Evolutionary conservation across 768 basidiomycete genomes (phyloP).

Genomic region (Tremella mesenterica): DNA sequence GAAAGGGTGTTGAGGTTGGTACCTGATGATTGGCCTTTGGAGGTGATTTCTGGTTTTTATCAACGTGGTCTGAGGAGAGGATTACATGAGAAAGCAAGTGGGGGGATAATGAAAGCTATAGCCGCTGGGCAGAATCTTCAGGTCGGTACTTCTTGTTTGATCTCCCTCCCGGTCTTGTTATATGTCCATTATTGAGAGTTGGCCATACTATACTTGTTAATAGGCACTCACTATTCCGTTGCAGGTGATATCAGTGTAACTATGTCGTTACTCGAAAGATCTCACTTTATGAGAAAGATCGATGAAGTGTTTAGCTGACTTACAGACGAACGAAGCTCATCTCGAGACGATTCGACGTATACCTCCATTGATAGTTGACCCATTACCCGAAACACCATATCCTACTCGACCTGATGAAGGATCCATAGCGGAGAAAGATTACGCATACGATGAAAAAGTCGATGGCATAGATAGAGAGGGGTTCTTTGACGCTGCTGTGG

Average conservation of each 20-base stretch:
- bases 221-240: too few relatives aligned
- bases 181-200: too few relatives aligned
- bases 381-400: not conserved
- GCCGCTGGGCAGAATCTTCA: conserved; percentile 66
- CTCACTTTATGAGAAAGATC: too few relatives aligned
- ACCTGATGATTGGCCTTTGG: conserved; percentile 68
- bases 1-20: conserved; percentile 57
- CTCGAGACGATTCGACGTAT: conserved; percentile 22
- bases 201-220: too few relatives aligned
- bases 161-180: too few relatives aligned
- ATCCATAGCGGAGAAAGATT: conserved; percentile 41
- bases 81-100: conserved; percentile 52
- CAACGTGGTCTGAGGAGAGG: conserved; percentile 67
- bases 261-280: too few relatives aligned
- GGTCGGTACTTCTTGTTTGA: too few relatives aligned
- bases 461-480: conserved; percentile 2
- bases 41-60: conserved; percentile 65
- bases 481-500: conserved; percentile 12
- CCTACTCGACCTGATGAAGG: conserved; percentile 36
- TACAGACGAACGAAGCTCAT: conserved; percentile 24
- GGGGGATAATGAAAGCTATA: conserved; percentile 60
- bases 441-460: conserved; percentile 2
- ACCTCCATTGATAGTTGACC: conserved; percentile 16
- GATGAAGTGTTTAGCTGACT: too few relatives aligned
- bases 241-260: too few relatives aligned